phyloP scores from a whole-genome alignment of 352 stramenopile genomes.

The Phytopythium ostracodes region DNA sequence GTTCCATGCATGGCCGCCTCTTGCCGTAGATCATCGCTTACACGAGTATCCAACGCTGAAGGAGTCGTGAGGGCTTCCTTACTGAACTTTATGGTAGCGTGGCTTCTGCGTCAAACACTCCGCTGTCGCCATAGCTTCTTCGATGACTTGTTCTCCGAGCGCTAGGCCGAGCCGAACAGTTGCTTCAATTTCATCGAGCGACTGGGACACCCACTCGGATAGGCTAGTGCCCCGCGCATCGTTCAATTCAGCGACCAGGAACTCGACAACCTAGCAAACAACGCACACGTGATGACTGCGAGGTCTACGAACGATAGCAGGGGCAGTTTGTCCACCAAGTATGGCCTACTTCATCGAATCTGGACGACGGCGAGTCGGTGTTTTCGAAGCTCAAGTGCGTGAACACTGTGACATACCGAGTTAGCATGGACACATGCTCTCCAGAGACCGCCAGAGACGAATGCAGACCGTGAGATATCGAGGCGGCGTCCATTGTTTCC shows the following conservation, averaged over 20 bases:
- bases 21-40: not conserved
- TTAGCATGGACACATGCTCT: not conserved
- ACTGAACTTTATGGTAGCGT: too few species aligned
- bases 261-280: not conserved
- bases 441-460: not conserved
- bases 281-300: not conserved
- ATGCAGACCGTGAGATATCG: not conserved
- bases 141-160: too few species aligned
- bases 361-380: not conserved
- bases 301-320: too few species aligned
- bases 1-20: not conserved
- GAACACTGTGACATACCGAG: not conserved
- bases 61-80: too few species aligned
- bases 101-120: too few species aligned
- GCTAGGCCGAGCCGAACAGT: not conserved
- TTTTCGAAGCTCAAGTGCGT: not conserved
- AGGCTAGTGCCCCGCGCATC: not conserved
- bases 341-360: not conserved
- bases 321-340: not conserved
- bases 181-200: not conserved
- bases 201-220: not conserved
- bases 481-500: not conserved
- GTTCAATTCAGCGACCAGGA: not conserved
- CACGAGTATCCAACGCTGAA: not conserved
- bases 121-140: too few species aligned